These are phyloP conservation scores for Phytopythium boreale DNA, from an alignment of 352 stramenopile genomes.

Conservation along the genomic window DNA sequence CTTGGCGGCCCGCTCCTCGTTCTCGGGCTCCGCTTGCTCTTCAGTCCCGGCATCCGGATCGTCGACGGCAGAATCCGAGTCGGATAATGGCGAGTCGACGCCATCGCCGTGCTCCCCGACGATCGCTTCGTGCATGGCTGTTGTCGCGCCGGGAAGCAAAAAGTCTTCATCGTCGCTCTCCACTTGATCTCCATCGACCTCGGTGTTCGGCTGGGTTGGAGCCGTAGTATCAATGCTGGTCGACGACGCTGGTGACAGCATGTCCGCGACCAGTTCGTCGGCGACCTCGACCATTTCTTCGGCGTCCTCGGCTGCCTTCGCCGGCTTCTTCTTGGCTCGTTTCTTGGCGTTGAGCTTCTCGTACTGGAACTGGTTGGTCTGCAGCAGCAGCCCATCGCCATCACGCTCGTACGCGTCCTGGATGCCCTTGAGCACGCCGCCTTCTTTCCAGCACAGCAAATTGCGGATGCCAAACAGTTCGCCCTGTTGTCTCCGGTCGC, in stretches of 20 bases:
- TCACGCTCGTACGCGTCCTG: conserved; percentile 64
- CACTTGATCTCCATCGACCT: conserved; percentile 16
- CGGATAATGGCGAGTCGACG: conserved; percentile 1
- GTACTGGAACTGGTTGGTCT: conserved; percentile 57
- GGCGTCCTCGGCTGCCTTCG: conserved; percentile 16
- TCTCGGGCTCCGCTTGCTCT: conserved; percentile 4
- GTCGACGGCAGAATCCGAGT: conserved; percentile 10
- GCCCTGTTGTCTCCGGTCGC: conserved; percentile 63
- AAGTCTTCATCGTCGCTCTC: conserved; percentile 25
- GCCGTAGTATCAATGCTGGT: neutral
- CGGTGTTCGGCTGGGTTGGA: conserved; percentile 2
- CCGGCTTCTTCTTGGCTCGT: conserved; percentile 12
- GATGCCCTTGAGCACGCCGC: conserved; percentile 71
- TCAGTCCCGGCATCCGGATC: conserved; percentile 14
- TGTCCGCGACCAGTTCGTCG: conserved; percentile 35
- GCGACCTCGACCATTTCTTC: conserved; percentile 40
- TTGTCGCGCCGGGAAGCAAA: conserved; percentile 21
- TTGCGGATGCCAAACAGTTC: conserved; percentile 81
- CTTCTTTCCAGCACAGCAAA: conserved; percentile 70
- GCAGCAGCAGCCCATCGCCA: conserved; percentile 49
- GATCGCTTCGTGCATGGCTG: conserved; percentile 24
- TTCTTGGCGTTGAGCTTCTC: conserved; percentile 16
- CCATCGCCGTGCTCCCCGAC: neutral
- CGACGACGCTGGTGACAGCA: conserved; percentile 18
- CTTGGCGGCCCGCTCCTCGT: neutral